Evolutionary conservation across 441 rosid species (phyloP).

Genomic region (Biscutella laevigata): DNA sequence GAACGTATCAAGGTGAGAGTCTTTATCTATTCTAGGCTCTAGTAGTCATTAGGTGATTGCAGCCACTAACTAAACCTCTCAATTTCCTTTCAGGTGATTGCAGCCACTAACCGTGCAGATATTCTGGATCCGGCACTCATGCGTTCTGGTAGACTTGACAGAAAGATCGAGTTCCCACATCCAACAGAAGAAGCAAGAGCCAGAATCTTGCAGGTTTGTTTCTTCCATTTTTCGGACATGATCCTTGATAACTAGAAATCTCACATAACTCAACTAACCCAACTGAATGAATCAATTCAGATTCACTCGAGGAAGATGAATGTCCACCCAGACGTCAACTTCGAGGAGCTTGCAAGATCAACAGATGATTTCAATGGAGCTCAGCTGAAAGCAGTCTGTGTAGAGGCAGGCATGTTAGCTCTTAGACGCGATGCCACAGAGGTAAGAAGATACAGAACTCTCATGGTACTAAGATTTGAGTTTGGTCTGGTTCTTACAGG

Average conservation of each 20-base stretch:
- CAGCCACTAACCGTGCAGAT: slow-evolving; percentile 94
- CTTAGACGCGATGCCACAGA: slow-evolving; percentile 84
- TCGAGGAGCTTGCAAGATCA: slow-evolving; percentile 81
- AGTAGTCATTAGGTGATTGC: slow-evolving; percentile 75
- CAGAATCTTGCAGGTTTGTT: slow-evolving; percentile 74
- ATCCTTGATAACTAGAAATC: too few relatives aligned
- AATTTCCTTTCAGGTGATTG: slow-evolving; percentile 60
- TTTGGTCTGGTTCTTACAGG: too few relatives aligned
- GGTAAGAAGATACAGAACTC: too few relatives aligned
- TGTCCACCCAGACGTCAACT: slow-evolving; percentile 69
- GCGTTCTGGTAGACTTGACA: slow-evolving; percentile 84
- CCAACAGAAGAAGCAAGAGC: slow-evolving; percentile 90
- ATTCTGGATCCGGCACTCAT: slow-evolving; percentile 82
- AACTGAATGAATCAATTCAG: too few relatives aligned
- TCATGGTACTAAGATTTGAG: too few relatives aligned
- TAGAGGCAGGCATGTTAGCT: slow-evolving; percentile 88
- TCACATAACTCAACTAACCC: too few relatives aligned
- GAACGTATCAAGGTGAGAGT: slow-evolving; percentile 60
- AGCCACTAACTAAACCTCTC: slow-evolving; percentile 41
- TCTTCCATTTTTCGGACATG: too few relatives aligned
- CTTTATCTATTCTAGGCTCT: slow-evolving; percentile 7
- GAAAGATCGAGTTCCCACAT: slow-evolving; percentile 82
- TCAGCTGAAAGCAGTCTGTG: slow-evolving; percentile 80
- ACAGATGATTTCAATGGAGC: slow-evolving; percentile 88
- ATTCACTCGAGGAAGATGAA: slow-evolving; percentile 90